Evolutionary conservation across 352 stramenopile species (phyloP).

Genomic region (Saprolegnia diclina): DNA sequence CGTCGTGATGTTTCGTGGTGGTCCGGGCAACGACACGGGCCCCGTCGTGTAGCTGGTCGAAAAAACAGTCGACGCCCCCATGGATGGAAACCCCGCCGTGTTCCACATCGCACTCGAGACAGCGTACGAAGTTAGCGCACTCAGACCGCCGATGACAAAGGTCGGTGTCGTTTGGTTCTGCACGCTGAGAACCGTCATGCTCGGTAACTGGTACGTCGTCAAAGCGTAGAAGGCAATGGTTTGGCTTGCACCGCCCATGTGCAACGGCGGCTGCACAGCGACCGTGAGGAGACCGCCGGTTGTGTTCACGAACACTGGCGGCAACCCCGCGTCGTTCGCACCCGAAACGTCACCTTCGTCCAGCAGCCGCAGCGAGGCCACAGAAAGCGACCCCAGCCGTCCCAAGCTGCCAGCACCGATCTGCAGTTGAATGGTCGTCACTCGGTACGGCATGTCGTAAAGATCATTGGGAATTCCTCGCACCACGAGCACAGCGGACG

Average conservation of each 20-base stretch:
- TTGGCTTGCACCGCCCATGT: conserved; percentile 5
- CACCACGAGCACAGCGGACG: background rate
- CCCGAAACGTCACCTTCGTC: conserved; percentile 14
- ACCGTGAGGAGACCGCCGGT: conserved; percentile 3
- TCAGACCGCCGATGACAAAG: conserved; percentile 31
- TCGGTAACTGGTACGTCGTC: background rate
- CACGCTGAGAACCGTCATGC: background rate
- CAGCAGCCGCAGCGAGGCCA: background rate
- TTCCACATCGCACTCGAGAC: conserved; percentile 30
- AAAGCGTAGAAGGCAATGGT: background rate
- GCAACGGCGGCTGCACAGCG: background rate
- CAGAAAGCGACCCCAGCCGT: background rate
- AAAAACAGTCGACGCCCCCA: conserved; percentile 3
- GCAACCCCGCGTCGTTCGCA: background rate
- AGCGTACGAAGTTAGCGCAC: conserved; percentile 29
- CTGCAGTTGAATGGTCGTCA: background rate
- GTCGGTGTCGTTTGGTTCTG: conserved; percentile 32
- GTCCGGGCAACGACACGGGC: conserved; percentile 26
- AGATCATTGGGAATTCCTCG: background rate
- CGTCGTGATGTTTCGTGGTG: conserved; percentile 18
- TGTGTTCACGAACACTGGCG: background rate
- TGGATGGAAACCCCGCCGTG: background rate
- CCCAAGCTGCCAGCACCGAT: background rate
- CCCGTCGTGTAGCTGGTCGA: conserved; percentile 21
- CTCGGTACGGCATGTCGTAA: background rate